phyloP scores from a whole-genome alignment of 139 green algal species.

The Chlorella vulgaris region DNA sequence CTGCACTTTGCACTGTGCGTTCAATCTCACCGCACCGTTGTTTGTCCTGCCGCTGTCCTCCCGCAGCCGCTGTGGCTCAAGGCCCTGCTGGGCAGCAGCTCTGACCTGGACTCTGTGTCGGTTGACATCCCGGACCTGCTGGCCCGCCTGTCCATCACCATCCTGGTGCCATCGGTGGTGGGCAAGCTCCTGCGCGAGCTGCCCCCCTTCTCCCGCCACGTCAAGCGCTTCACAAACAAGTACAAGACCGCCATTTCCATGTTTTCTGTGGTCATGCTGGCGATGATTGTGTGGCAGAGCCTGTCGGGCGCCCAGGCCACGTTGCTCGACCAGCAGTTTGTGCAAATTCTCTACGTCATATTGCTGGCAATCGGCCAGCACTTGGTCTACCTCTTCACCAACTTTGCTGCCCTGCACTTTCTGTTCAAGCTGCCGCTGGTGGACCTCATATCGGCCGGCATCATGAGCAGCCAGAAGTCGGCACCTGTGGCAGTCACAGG shows the following conservation, averaged over 20 bases:
- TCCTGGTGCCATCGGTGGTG: constrained; percentile 52
- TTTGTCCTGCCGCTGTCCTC: constrained; percentile 66
- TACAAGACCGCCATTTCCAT: constrained; percentile 58
- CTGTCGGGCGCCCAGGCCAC: constrained; percentile 52
- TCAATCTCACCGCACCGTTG: no score
- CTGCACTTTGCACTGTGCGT: no score
- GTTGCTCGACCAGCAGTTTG: constrained; percentile 50
- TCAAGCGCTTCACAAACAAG: constrained; percentile 45
- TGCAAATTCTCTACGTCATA: constrained; percentile 66
- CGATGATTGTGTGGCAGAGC: constrained; percentile 83
- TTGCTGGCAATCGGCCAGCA: constrained; percentile 55
- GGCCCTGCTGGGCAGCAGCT: constrained; percentile 47
- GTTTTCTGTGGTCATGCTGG: constrained; percentile 62
- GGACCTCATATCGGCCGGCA: constrained; percentile 49
- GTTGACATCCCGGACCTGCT: constrained; percentile 70
- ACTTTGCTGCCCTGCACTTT: constrained; percentile 34
- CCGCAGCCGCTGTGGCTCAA: constrained; percentile 70
- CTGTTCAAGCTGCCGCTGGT: constrained; percentile 41
- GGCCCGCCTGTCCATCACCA: constrained; percentile 74
- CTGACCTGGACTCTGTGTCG: background rate
- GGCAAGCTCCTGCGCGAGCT: constrained; percentile 51
- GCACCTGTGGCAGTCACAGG: constrained; percentile 63
- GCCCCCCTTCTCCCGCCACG: background rate
- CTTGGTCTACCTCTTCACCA: constrained; percentile 61
- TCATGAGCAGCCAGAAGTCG: constrained; percentile 70